phyloP scores from a whole-genome alignment of 2,329 filamentous ascomycete genomes.

The Stagonosporopsis tanaceti region DNA sequence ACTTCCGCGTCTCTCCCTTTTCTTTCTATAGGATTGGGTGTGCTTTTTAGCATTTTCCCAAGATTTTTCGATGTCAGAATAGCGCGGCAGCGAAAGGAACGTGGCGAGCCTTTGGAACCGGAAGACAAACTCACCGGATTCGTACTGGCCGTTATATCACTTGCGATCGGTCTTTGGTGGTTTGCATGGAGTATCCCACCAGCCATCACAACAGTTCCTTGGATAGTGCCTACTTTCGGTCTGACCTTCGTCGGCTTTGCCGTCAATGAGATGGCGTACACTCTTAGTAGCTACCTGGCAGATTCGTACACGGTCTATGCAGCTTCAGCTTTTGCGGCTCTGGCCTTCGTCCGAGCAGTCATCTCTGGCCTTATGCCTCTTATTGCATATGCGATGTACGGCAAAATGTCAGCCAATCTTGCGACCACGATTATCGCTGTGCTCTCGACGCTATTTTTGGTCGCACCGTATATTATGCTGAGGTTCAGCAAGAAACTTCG shows the following conservation, averaged over 20 bases:
- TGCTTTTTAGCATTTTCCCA: conserved; percentile 1
- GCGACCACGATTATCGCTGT: background rate
- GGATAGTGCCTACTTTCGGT: conserved; percentile 2
- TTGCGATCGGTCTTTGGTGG: conserved; percentile 9
- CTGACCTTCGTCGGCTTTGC: conserved; percentile 9
- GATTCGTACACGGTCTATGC: conserved; percentile 6
- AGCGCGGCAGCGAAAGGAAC: background rate
- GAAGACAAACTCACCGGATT: conserved; percentile 1
- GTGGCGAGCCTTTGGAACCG: background rate
- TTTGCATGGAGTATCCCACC: conserved; percentile 11
- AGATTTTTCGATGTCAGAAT: background rate
- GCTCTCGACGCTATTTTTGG: background rate
- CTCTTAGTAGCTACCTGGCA: conserved; percentile 1
- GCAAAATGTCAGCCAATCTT: background rate
- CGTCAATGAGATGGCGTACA: conserved; percentile 5
- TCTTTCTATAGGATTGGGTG: background rate
- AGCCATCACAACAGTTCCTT: background rate
- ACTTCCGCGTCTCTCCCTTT: conserved; percentile 1
- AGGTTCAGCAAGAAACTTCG: background rate
- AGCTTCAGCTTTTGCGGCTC: background rate
- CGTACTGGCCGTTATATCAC: background rate
- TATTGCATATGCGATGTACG: conserved; percentile 2
- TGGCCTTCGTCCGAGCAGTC: conserved; percentile 1
- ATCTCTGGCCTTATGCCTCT: conserved; percentile 5
- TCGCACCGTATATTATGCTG: background rate